phyloP scores from a whole-genome alignment of 345 rosid genomes.

The Rhodamnia rubescens region DNA sequence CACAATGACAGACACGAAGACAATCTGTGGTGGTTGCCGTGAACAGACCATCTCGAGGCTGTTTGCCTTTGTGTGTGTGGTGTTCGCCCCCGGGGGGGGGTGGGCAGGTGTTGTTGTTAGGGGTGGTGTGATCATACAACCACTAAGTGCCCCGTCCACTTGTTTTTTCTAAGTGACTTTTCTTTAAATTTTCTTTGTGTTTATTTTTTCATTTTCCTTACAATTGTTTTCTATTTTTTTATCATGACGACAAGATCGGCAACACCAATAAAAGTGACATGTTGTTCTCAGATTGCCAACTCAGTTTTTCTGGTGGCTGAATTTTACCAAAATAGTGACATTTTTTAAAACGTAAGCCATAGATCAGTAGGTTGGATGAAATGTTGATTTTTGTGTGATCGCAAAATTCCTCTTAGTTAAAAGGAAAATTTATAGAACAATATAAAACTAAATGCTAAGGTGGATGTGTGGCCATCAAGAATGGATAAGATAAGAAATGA shows the following conservation, averaged over 20 bases:
- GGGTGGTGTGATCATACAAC: not conserved
- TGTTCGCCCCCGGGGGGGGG: fast-evolving
- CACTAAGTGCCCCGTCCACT: not conserved
- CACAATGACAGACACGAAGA: not conserved
- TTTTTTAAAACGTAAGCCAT: not conserved
- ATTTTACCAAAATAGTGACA: not conserved
- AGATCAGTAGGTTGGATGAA: too few relatives aligned
- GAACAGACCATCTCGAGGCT: not conserved
- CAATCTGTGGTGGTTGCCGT: not conserved
- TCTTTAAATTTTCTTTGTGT: not conserved
- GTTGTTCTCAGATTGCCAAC: not conserved
- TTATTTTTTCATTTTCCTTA: not conserved
- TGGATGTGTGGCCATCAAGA: too few relatives aligned
- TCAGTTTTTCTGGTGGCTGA: not conserved
- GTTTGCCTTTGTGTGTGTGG: not conserved
- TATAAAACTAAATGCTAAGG: too few relatives aligned
- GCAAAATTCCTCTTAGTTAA: too few relatives aligned
- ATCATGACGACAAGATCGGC: not conserved
- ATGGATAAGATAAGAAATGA: too few relatives aligned
- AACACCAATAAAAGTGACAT: not conserved
- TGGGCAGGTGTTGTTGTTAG: too few relatives aligned
- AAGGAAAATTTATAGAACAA: too few relatives aligned
- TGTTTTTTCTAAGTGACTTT: not conserved
- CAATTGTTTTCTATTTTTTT: not conserved
- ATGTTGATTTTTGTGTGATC: too few relatives aligned